A percentile compares a stretch with the other conserved stretches of the same genome.
phyloP scores from a whole-genome alignment of 192 early-diverging fungal genomes.

The Coemansia sp. region DNA sequence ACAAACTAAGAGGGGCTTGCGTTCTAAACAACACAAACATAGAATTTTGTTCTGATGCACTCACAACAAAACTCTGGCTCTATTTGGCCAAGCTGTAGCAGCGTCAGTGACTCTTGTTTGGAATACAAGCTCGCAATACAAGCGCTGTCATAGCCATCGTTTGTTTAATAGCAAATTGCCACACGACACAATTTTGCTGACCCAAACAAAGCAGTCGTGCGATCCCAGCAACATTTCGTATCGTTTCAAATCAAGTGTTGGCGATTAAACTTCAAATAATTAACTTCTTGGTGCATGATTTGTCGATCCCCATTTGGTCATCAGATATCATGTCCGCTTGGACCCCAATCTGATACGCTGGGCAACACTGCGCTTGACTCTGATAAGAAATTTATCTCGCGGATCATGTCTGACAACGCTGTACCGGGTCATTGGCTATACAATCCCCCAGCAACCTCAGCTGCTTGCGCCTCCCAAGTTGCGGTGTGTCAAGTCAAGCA shows the following conservation, averaged over 20 bases:
- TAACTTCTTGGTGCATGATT: not conserved
- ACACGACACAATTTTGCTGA: not conserved
- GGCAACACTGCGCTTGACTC: not conserved
- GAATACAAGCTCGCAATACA: not conserved
- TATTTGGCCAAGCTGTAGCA: not conserved
- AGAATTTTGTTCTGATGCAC: not conserved
- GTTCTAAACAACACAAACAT: not conserved
- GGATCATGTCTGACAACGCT: too few species aligned
- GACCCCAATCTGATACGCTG: not conserved
- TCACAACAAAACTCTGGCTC: not conserved
- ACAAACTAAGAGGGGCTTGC: not conserved
- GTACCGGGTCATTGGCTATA: too few species aligned
- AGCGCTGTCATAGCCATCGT: not conserved
- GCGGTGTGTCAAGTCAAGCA: too few species aligned
- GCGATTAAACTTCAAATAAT: not conserved
- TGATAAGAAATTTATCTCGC: not conserved
- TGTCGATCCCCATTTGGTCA: not conserved
- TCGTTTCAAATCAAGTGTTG: not conserved
- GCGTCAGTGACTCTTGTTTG: not conserved
- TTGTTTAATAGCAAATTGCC: not conserved
- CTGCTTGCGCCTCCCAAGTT: too few species aligned
- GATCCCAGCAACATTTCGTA: not conserved
- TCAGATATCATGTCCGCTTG: not conserved
- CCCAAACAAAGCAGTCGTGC: not conserved
- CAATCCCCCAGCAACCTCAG: too few species aligned